A percentile compares a stretch with the other conserved stretches of the same genome.
Evolutionary conservation across 2,329 filamentous ascomycete species (phyloP).

Genomic region (Escovopsis weberi): DNA sequence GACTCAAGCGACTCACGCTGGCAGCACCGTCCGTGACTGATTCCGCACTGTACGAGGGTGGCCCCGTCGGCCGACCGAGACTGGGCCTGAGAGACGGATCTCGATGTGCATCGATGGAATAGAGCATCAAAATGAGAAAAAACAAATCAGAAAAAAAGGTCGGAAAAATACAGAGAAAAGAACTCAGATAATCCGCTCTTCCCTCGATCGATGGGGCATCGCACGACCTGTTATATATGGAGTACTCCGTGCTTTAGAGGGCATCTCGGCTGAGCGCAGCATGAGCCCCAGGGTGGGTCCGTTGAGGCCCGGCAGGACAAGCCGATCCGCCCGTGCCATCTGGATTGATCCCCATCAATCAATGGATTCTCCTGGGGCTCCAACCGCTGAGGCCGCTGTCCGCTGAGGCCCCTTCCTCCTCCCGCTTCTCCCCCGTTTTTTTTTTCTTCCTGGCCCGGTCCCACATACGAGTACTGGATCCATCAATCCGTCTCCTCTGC

Average conservation of each 20-base stretch:
- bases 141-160: not conserved
- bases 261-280: not conserved
- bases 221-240: no score
- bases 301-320: conserved; percentile 7
- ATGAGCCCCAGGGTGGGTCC: conserved; percentile 4
- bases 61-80: no score
- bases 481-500: not conserved
- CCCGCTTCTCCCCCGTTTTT: not conserved
- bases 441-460: not conserved
- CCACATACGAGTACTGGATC: conserved; percentile 1
- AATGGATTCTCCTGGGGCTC: conserved; percentile 1
- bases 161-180: no score
- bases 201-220: no score
- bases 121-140: not conserved
- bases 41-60: no score
- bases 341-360: no score
- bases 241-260: no score
- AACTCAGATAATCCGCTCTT: no score
- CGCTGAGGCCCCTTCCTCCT: not conserved
- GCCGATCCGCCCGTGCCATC: conserved; percentile 9
- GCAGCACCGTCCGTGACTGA: no score
- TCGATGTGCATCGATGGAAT: no score
- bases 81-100: not conserved
- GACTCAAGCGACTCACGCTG: no score
- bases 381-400: conserved; percentile 7